Conservation (phyloP, 345 rosid genomes). For the Ricinus communis region DNA sequence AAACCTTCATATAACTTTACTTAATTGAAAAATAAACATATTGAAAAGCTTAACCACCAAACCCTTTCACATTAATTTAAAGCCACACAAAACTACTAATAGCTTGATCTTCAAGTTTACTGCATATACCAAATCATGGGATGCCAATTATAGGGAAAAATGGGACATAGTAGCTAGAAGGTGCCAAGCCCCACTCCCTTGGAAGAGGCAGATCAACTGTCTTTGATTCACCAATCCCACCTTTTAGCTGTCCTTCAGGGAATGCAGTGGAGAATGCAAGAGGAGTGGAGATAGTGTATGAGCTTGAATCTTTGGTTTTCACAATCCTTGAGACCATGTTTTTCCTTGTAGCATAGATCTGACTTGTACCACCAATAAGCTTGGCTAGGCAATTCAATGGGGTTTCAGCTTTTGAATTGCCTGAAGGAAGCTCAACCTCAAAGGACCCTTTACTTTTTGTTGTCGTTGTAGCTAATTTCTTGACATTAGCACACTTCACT, state of each 20-base stretch:
- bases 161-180: conserved; percentile 75
- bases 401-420: not conserved
- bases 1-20: not conserved
- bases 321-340: conserved; percentile 50
- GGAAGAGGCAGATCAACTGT: conserved; percentile 80
- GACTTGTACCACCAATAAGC: conserved; percentile 57
- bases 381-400: conserved; percentile 53
- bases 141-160: conserved; percentile 86
- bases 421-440: conserved; percentile 50
- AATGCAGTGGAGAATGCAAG: conserved; percentile 58
- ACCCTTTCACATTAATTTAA: not conserved
- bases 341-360: conserved; percentile 50
- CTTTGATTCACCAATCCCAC: conserved; percentile 48
- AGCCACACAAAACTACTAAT: not conserved
- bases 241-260: conserved; percentile 25
- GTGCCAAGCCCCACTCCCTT: conserved; percentile 84
- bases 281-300: conserved; percentile 56
- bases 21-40: not conserved
- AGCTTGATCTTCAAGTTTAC: no score
- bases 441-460: conserved; percentile 57
- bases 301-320: conserved; percentile 19
- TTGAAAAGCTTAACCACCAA: not conserved
- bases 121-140: conserved; percentile 40
- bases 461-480: conserved; percentile 40
- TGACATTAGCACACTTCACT: conserved; percentile 58